A percentile compares a stretch with the other conserved stretches of the same genome.
Evolutionary conservation across 306 rosid species (phyloP).

Genomic region (Oxytropis ochrocephala): DNA sequence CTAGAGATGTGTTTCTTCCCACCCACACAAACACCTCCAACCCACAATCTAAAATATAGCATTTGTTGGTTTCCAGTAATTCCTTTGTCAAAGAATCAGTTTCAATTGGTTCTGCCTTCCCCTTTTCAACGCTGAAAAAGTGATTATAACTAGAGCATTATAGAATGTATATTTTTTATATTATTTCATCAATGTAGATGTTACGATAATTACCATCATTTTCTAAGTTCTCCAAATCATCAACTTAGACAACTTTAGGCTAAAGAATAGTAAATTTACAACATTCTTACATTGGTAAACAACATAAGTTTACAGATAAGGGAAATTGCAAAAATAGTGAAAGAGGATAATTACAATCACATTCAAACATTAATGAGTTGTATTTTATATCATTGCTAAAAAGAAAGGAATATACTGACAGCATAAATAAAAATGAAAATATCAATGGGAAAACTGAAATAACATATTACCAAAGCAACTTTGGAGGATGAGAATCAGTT

Average conservation of each 20-base stretch:
- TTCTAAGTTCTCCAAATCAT: background rate
- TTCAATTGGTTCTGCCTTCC: constrained; percentile 55
- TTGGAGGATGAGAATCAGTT: constrained; percentile 57
- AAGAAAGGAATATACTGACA: background rate
- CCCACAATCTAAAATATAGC: constrained; percentile 88
- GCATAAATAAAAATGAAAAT: constrained; percentile 4
- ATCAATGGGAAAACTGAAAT: constrained; percentile 6
- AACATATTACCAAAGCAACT: constrained; percentile 65
- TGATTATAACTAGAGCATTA: constrained; percentile 19
- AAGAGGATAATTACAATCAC: background rate
- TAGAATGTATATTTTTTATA: constrained; percentile 9
- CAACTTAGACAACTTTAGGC: background rate
- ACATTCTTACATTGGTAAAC: background rate
- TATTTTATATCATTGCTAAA: constrained; percentile 1
- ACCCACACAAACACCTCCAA: constrained; percentile 84
- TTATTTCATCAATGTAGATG: constrained; percentile 14
- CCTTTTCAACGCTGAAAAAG: constrained; percentile 69
- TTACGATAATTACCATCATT: background rate
- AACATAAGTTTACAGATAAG: background rate
- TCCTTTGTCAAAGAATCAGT: constrained; percentile 69
- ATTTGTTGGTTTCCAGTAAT: constrained; percentile 65
- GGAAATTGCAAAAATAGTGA: background rate
- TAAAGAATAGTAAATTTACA: background rate
- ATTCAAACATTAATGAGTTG: background rate
- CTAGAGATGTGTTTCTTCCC: constrained; percentile 88